A percentile compares a stretch with the other conserved stretches of the same genome.
phyloP scores from a whole-genome alignment of 805 yeast genomes.

The Ogataea chonburiensis region DNA sequence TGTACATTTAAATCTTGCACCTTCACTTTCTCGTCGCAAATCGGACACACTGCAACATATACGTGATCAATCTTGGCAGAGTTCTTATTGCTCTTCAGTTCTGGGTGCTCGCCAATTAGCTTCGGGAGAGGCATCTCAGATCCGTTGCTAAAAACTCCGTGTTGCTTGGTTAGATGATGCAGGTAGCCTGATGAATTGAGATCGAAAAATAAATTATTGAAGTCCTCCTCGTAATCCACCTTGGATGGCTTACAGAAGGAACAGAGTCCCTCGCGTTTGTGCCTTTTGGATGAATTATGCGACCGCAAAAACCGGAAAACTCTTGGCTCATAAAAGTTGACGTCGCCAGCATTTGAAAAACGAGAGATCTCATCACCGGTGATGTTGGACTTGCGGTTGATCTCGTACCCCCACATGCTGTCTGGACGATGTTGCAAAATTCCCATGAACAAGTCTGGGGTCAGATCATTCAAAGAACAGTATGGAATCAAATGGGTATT shows the following conservation, averaged over 20 bases:
- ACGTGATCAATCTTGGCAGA: slow-evolving; percentile 16
- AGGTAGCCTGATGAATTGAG: slow-evolving; percentile 27
- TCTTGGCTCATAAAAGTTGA: slow-evolving; percentile 21
- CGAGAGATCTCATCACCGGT: slow-evolving; percentile 1
- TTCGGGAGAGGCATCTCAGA: slow-evolving; percentile 21
- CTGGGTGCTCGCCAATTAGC: slow-evolving; percentile 18
- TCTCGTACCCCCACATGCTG: slow-evolving; percentile 11
- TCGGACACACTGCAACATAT: slow-evolving; percentile 17
- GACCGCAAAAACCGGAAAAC: slow-evolving; percentile 16
- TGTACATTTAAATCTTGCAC: slow-evolving; percentile 15
- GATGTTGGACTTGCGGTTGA: slow-evolving; percentile 14
- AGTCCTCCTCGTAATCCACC: slow-evolving; percentile 10
- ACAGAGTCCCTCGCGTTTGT: slow-evolving; percentile 24
- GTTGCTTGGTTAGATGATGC: slow-evolving; percentile 29
- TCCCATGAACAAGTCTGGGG: slow-evolving; percentile 10
- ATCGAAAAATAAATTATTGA: slow-evolving; percentile 19
- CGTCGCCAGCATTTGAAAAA: slow-evolving; percentile 6
- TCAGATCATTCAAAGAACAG: slow-evolving; percentile 16
- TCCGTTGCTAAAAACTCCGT: slow-evolving; percentile 29
- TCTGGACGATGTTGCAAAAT: slow-evolving; percentile 4
- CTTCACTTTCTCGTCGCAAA: slow-evolving; percentile 15
- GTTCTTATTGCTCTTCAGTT: slow-evolving; percentile 15
- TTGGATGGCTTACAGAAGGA: slow-evolving; percentile 22
- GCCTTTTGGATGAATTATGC: slow-evolving; percentile 11
- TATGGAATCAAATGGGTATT: slow-evolving; percentile 18